Conservation (phyloP, 2,329 filamentous ascomycete genomes). For the Taxawa tesnikishii region DNA sequence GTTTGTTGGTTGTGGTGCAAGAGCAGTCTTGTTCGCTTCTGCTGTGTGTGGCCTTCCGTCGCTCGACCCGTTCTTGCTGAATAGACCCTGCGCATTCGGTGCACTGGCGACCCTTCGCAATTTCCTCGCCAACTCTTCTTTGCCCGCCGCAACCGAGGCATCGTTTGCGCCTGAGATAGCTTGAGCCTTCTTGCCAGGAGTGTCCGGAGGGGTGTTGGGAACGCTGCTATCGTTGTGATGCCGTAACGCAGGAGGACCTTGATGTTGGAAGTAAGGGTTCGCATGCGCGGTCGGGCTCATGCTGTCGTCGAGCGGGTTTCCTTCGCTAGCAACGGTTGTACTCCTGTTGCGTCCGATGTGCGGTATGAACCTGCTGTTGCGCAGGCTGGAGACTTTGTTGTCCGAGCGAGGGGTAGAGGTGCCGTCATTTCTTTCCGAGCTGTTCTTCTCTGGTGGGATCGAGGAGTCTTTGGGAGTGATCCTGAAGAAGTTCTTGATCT, state of each 20-base stretch:
- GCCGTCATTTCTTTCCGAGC: conserved; percentile 24
- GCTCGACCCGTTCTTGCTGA: conserved; percentile 44
- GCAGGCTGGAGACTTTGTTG: conserved; percentile 45
- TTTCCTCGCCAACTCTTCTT: conserved; percentile 89
- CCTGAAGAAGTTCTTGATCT: conserved; percentile 59
- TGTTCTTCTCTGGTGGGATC: conserved; percentile 20
- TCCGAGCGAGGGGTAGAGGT: conserved; percentile 42
- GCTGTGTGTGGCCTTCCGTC: conserved; percentile 66
- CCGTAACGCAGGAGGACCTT: conserved; percentile 82
- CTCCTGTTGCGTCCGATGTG: conserved; percentile 80
- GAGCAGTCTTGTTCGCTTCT: conserved; percentile 71
- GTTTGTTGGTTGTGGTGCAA: conserved; percentile 5
- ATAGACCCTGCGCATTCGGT: conserved; percentile 90
- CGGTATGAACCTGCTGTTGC: conserved; percentile 80
- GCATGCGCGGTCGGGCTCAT: conserved; percentile 87
- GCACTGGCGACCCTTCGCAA: conserved; percentile 89
- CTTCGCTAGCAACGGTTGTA: conserved; percentile 83
- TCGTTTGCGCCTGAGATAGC: conserved; percentile 48
- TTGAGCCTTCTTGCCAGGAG: conserved; percentile 60
- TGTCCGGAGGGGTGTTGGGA: conserved; percentile 84
- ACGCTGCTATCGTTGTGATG: conserved; percentile 93
- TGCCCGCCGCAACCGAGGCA: conserved; percentile 64
- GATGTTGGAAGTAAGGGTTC: conserved; percentile 95
- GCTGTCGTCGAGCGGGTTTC: conserved; percentile 76
- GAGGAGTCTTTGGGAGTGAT: conserved; percentile 39